Base-by-base conservation (phyloP, 441 rosid genomes). In the Melastoma candidum region DNA sequence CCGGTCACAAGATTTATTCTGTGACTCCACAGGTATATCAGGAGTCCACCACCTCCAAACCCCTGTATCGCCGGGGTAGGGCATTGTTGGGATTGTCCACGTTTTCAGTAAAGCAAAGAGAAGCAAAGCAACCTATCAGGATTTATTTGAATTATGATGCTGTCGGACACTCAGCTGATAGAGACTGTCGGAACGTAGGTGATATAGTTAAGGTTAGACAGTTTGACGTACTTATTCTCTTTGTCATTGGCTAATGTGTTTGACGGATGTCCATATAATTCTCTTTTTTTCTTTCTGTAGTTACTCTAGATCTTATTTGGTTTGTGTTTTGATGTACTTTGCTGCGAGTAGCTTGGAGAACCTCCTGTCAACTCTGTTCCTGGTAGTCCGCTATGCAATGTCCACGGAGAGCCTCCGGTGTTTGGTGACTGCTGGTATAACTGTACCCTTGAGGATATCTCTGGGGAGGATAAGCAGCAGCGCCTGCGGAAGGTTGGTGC, bases 341-440 rank as follows among this genome's bases (percentile, higher is more conserved):
- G 49, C 10, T 62, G 61, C 58, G 48, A 48, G 63, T 71, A 93
- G 99, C 87, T 93, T 53, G 99, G 99, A 57, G 99, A 93, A 78
- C 99, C 99, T 66, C 71, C 87, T 29, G 63, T 67, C 47, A 68
- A 68, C 65, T 70, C 71, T 59, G 55, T 71, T 29, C 66, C 67
- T 64, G 85, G 79, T 48, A 63, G 62, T 63, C 95, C 89, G 47
- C 75, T 87, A 48, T 93, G 99, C 74, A 85, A 83, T 71, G 85
- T 94, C 61, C 78, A 65, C 61, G 71, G 68, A 0, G 81, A 80
- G 56, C 97, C 96, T 64, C 97, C 97, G 47, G 63, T 94, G 53
- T 80, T 63, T 59, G 86, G 90, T 66, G 99, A 87, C 71, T 94
- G 99, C 69, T 94, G 96, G 99, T 94, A 89, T 77, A 94, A 85